phyloP scores from a whole-genome alignment of 106 monocot species.

The Hemerocallis citrina region DNA sequence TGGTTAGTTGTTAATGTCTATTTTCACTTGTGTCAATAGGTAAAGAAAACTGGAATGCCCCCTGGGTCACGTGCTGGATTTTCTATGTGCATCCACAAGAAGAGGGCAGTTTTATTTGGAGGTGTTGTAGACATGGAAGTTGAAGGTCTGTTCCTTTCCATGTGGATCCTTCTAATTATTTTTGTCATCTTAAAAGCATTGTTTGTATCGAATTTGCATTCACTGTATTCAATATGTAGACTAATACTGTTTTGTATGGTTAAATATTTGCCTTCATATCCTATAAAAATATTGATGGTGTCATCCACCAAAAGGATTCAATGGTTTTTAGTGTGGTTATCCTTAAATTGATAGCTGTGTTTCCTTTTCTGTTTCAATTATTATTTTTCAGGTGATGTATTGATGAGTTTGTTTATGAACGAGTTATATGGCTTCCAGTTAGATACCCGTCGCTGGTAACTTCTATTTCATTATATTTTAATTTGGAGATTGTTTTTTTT shows the following conservation, averaged over 20 bases:
- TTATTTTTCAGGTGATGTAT: constrained; percentile 62
- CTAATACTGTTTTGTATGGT: too few relatives aligned
- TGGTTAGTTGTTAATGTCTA: neutral
- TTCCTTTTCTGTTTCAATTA: neutral
- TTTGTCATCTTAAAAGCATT: neutral
- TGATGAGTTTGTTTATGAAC: constrained; percentile 96
- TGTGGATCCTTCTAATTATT: neutral
- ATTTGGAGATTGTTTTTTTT: neutral
- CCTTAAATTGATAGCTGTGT: neutral
- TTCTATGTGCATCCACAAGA: constrained; percentile 94
- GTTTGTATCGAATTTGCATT: too few relatives aligned
- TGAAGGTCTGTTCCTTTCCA: constrained; percentile 46
- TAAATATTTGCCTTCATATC: too few relatives aligned
- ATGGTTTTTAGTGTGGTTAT: neutral
- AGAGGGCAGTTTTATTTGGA: constrained; percentile 87
- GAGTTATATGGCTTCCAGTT: constrained; percentile 96
- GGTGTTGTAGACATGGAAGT: constrained; percentile 97
- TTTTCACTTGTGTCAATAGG: constrained; percentile 20
- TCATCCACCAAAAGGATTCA: neutral
- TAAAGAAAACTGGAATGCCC: constrained; percentile 93
- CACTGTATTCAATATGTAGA: too few relatives aligned
- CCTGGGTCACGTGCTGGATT: constrained; percentile 97
- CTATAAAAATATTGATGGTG: neutral
- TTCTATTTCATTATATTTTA: constrained; percentile 5
- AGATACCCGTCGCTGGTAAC: constrained; percentile 86